Base-by-base conservation (phyloP, 768 basidiomycete genomes). In the Russula dissimulans region DNA sequence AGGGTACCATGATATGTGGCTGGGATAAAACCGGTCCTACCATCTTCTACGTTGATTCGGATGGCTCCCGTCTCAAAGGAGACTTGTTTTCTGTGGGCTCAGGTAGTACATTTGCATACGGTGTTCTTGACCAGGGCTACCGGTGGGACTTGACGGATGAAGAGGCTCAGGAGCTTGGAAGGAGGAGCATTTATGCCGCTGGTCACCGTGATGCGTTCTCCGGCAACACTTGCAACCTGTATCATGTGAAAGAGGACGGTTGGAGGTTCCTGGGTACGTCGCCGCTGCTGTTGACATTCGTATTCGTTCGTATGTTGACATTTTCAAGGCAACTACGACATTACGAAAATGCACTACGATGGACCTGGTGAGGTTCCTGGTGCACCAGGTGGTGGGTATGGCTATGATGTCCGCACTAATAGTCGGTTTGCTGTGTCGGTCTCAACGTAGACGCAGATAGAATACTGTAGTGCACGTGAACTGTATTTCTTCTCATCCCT, bases 1-100 rank as follows among this genome's bases (percentile, higher is more conserved):
- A 95, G 93, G 97, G 97, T 52, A 99, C 97, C 0, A 99, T 98
- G 97, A 95, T 99, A 58, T 97, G 95, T 68, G 97, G 97, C 31
- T 98, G 95, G 94, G 97, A 99, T 76, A 98, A 98, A 78, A 97
- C 95, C 12, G 97, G 95, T 1, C 94, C 95, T 18, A 84, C 91
- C 22, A 78, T 99, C 31, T 98, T 94, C 77, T 98, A 98, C 71
- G 97, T 99, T 54, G 97, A 99, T 73, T 94, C 91, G 5, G 97
- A 98, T 67, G 97, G 97, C 46, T 89, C 91, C 7, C 87, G 97
- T 34, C 78, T 98, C 51, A 95, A 95, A 71, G 97, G 97, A 53
- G 86, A 99, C 72, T 73, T 98, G n/a, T 99, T 99, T 78, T 97
- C 94, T 5, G 97, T 99, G 39, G 97, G 97, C 32, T 97, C 95